Percentiles rank a stretch among this genome's conserved stretches.
Conservation (phyloP, 805 yeast genomes). For the Yarrowia hollandica region DNA sequence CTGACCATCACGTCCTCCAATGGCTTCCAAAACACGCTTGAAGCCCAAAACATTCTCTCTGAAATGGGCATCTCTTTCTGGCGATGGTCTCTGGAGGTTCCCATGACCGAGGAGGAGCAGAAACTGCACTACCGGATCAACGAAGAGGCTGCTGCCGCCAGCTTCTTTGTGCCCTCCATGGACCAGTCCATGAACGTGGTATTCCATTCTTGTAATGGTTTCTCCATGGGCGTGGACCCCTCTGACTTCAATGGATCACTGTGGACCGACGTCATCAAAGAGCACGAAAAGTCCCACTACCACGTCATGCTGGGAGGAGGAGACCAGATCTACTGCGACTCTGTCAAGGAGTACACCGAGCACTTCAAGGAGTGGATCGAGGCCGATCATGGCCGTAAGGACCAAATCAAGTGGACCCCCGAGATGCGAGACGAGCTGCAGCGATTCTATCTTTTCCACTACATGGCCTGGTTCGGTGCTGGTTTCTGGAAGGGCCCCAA, state of each 20-base stretch:
- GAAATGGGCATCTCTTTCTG: constrained; percentile 58
- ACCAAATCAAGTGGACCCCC: constrained; percentile 47
- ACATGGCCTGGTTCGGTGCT: constrained; percentile 84
- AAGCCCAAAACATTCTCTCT: constrained; percentile 49
- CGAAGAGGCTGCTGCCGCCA: constrained; percentile 48
- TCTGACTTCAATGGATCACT: constrained; percentile 66
- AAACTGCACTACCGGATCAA: constrained; percentile 63
- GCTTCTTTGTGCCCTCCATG: constrained; percentile 67
- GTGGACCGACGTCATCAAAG: constrained; percentile 80
- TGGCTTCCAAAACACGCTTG: constrained; percentile 1
- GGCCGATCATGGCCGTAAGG: constrained; percentile 53
- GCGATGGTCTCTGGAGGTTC: constrained; percentile 60
- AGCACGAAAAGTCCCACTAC: constrained; percentile 63
- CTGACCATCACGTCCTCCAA: constrained; percentile 36
- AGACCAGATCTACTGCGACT: constrained; percentile 89
- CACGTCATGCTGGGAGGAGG: constrained; percentile 99
- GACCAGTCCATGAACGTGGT: constrained; percentile 74
- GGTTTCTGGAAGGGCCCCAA: constrained; percentile 77
- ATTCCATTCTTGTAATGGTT: constrained; percentile 89
- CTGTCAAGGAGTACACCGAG: constrained; percentile 61
- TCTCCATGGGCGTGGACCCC: constrained; percentile 72
- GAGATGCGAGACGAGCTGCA: constrained; percentile 58
- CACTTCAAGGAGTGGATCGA: constrained; percentile 58
- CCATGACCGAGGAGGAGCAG: constrained; percentile 54
- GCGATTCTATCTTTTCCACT: constrained; percentile 68